phyloP scores from a whole-genome alignment of 23 red algal species.

The Rhodosorus marinus region DNA sequence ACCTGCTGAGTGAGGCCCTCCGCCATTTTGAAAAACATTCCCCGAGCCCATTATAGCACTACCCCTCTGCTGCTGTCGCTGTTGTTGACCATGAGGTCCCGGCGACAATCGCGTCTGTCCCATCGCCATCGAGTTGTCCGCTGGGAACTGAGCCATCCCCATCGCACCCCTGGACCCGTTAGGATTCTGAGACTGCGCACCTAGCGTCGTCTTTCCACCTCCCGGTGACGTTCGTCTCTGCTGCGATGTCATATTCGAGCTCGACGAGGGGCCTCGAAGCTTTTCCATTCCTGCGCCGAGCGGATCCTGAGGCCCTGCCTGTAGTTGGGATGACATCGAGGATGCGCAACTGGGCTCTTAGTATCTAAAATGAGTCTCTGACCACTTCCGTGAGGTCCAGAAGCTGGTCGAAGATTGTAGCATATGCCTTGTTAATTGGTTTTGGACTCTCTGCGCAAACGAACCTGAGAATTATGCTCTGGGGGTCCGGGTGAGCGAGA shows the following conservation, averaged over 20 bases:
- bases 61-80: not conserved
- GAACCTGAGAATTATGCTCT: too few species aligned
- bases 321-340: too few species aligned
- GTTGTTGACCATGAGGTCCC: not conserved
- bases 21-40: constrained; percentile 1
- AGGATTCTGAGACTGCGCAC: not conserved
- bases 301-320: too few species aligned
- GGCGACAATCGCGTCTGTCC: not conserved
- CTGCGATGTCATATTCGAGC: not conserved
- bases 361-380: too few species aligned
- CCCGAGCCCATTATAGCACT: not conserved
- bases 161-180: not conserved
- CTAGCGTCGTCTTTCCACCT: not conserved
- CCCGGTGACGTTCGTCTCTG: not conserved
- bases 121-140: too few species aligned
- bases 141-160: too few species aligned
- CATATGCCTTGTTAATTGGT: too few species aligned
- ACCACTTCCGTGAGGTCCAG: too few species aligned
- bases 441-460: too few species aligned
- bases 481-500: too few species aligned
- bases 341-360: too few species aligned
- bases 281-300: not conserved
- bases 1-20: constrained; percentile 3
- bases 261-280: not conserved
- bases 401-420: too few species aligned